A percentile compares a stretch with the other conserved stretches of the same genome.
phyloP scores from a whole-genome alignment of 345 rosid species.

The Rubroshorea leprosula region DNA sequence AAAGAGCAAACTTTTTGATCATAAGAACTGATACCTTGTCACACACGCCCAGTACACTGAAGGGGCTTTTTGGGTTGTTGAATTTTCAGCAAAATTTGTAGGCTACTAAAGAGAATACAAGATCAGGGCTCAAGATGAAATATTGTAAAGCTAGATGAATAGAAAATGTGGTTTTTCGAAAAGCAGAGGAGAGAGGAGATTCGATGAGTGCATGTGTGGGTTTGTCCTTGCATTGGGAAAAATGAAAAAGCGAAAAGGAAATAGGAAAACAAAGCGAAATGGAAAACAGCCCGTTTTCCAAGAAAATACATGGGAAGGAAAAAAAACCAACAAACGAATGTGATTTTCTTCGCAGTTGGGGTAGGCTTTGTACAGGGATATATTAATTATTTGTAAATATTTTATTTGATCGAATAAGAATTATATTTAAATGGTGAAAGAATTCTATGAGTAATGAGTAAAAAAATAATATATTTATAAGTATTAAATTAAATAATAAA shows the following conservation, averaged over 20 bases:
- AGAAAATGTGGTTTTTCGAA: constrained; percentile 1
- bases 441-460: too few relatives aligned
- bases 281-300: constrained; percentile 21
- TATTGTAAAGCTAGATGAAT: constrained; percentile 15
- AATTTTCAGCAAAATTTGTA: constrained; percentile 12
- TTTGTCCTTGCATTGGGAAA: constrained; percentile 30
- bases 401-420: too few relatives aligned
- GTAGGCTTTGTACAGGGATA: not conserved
- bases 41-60: constrained; percentile 3
- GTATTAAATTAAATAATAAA: too few relatives aligned
- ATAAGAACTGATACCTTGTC: not conserved
- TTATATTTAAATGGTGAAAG: too few relatives aligned
- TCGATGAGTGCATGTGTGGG: constrained; percentile 50
- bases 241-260: not conserved
- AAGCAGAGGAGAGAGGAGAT: constrained; percentile 9
- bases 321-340: constrained; percentile 13
- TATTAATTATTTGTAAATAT: too few relatives aligned
- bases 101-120: constrained; percentile 16
- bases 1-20: not conserved
- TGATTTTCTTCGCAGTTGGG: constrained; percentile 5
- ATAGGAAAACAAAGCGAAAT: not conserved
- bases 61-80: constrained; percentile 5
- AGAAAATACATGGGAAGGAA: constrained; percentile 20
- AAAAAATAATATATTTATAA: too few relatives aligned
- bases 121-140: constrained; percentile 29